Percentiles rank a stretch among this genome's conserved stretches.
Conservation (phyloP, 106 monocot species). For the Alisma plantagoaquatica region DNA sequence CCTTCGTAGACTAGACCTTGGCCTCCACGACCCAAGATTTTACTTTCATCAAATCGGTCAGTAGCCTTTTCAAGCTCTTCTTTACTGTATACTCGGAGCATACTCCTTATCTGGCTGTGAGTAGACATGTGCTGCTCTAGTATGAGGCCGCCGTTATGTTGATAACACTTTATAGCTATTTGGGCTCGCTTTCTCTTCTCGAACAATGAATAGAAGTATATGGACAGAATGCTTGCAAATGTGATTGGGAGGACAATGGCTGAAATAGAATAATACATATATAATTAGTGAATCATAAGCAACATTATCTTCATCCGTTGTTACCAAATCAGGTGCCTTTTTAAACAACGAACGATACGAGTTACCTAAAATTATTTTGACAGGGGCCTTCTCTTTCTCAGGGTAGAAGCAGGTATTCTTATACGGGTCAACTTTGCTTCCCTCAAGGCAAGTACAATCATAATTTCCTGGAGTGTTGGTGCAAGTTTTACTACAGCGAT, state of each 20-base stretch:
- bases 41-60: too few relatives aligned
- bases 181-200: slow-evolving; percentile 1
- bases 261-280: background rate
- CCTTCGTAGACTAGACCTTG: too few relatives aligned
- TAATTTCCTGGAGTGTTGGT: slow-evolving; percentile 24
- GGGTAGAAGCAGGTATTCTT: too few relatives aligned
- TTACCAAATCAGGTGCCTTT: slow-evolving; percentile 8
- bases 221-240: background rate
- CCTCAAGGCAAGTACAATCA: slow-evolving; percentile 26
- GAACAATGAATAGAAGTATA: background rate
- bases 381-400: slow-evolving; percentile 16
- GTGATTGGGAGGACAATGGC: background rate
- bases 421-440: slow-evolving; percentile 24
- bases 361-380: too few relatives aligned
- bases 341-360: too few relatives aligned
- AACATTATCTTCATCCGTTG: slow-evolving; percentile 13
- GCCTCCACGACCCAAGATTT: too few relatives aligned
- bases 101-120: too few relatives aligned
- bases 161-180: background rate
- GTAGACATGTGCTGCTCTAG: too few relatives aligned
- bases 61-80: too few relatives aligned
- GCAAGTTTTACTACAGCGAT: slow-evolving; percentile 21
- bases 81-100: too few relatives aligned
- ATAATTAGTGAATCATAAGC: too few relatives aligned
- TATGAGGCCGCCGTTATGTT: too few relatives aligned